A percentile compares a stretch with the other conserved stretches of the same genome.
phyloP scores from a whole-genome alignment of 805 yeast genomes.

The Blastobotrys robertii region DNA sequence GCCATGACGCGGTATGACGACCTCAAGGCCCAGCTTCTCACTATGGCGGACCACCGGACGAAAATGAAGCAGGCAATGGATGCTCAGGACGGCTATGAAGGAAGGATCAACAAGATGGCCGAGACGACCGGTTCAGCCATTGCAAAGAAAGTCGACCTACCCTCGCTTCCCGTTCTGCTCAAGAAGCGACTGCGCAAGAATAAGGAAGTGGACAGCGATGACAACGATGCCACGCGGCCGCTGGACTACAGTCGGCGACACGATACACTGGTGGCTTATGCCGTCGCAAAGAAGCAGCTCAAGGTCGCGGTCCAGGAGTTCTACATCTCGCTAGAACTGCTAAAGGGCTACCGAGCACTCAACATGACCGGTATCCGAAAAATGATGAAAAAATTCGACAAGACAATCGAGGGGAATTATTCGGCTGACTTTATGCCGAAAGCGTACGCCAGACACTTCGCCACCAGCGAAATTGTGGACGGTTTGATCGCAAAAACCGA shows the following conservation, averaged over 20 bases:
- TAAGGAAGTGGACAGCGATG: neutral
- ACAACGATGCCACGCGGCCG: slow-evolving; percentile 24
- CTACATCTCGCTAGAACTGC: slow-evolving; percentile 61
- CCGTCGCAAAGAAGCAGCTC: slow-evolving; percentile 55
- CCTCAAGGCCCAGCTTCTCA: slow-evolving; percentile 60
- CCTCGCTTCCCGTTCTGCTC: slow-evolving; percentile 12
- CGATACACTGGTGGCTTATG: slow-evolving; percentile 40
- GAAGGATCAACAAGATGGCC: slow-evolving; percentile 7
- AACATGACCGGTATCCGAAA: slow-evolving; percentile 87
- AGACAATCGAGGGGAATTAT: slow-evolving; percentile 41
- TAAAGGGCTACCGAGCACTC: slow-evolving; percentile 60
- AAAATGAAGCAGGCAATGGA: slow-evolving; percentile 1
- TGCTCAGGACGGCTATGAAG: neutral
- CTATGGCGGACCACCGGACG: slow-evolving; percentile 42
- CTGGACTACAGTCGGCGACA: slow-evolving; percentile 40
- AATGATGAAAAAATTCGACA: slow-evolving; percentile 84
- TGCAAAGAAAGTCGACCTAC: slow-evolving; percentile 13
- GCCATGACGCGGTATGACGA: slow-evolving; percentile 49
- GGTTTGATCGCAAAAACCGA: slow-evolving; percentile 53
- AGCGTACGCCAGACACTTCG: slow-evolving; percentile 49
- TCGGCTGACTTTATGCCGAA: slow-evolving; percentile 45
- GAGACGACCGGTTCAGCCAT: slow-evolving; percentile 3
- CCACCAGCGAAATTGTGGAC: slow-evolving; percentile 57
- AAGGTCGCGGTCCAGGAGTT: slow-evolving; percentile 62
- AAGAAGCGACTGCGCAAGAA: slow-evolving; percentile 3